Evolutionary conservation across 106 monocot genomes (phyloP).

Genomic region (Triglochin maritima): DNA sequence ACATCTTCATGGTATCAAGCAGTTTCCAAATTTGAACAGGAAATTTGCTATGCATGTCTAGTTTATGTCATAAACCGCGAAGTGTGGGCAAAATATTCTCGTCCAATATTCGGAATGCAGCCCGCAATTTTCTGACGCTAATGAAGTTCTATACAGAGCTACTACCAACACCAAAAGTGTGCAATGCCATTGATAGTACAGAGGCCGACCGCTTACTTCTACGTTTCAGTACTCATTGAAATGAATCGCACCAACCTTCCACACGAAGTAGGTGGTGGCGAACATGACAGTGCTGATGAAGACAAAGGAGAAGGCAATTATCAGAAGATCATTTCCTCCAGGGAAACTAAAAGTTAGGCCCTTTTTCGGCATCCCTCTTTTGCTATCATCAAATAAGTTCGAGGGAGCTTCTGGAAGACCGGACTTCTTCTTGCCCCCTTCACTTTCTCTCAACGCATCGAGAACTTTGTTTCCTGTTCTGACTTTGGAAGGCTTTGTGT

Average conservation of each 20-base stretch:
- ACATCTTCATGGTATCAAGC: too few species aligned
- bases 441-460: slow-evolving; percentile 47
- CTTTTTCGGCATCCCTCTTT: slow-evolving; percentile 45
- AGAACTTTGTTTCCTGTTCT: slow-evolving; percentile 47
- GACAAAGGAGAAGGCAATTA: slow-evolving; percentile 52
- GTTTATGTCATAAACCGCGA: too few species aligned
- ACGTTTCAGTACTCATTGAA: slow-evolving; percentile 54
- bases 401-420: slow-evolving; percentile 78
- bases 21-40: too few species aligned
- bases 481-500: slow-evolving; percentile 32
- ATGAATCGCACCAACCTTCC: slow-evolving; percentile 85
- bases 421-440: slow-evolving; percentile 41
- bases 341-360: slow-evolving; percentile 49
- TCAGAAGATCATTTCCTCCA: slow-evolving; percentile 41
- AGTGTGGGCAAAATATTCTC: too few species aligned
- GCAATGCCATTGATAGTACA: too few species aligned
- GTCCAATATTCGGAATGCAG: too few species aligned
- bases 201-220: too few species aligned
- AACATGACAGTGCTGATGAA: slow-evolving; percentile 80
- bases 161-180: too few species aligned
- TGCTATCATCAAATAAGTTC: slow-evolving; percentile 69
- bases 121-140: too few species aligned
- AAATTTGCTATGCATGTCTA: too few species aligned
- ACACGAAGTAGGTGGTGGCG: slow-evolving; percentile 67
- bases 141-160: too few species aligned